Conservation (phyloP, 2,329 filamentous ascomycete genomes). For the Claviceps quebecensis region DNA sequence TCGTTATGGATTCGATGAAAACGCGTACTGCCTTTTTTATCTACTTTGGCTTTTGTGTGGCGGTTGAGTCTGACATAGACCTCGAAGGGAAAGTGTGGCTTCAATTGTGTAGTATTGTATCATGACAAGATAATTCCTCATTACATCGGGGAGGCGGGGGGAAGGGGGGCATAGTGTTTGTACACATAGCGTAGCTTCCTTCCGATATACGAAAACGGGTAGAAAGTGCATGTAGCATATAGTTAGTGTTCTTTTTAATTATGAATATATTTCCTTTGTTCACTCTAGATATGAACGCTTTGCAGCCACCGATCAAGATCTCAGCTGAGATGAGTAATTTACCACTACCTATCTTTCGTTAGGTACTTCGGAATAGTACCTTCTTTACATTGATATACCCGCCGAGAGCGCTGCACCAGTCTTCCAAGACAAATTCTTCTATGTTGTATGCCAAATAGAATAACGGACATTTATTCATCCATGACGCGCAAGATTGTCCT, state of each 20-base stretch:
- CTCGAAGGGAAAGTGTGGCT: neutral
- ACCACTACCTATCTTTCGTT: no score
- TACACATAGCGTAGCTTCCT: constrained; percentile 5
- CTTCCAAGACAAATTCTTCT: no score
- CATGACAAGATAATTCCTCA: constrained; percentile 3
- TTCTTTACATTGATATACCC: no score
- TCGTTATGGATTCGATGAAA: neutral
- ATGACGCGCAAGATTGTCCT: no score
- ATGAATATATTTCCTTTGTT: neutral
- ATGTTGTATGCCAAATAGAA: no score
- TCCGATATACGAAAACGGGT: neutral
- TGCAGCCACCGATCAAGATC: no score
- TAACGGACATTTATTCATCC: no score
- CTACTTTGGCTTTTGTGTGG: neutral
- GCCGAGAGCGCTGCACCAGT: no score
- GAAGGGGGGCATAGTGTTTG: constrained; percentile 1
- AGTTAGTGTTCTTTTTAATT: constrained; percentile 1
- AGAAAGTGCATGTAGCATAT: constrained; percentile 3
- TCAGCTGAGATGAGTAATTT: no score
- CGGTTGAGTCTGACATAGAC: neutral
- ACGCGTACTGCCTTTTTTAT: neutral
- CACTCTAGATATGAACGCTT: neutral
- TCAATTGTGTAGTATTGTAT: constrained; percentile 7
- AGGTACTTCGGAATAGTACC: no score
- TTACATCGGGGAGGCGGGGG: neutral